Evolutionary conservation across 371 early-diverging fungal genomes (phyloP).

Genomic region (Mortierella sp.): DNA sequence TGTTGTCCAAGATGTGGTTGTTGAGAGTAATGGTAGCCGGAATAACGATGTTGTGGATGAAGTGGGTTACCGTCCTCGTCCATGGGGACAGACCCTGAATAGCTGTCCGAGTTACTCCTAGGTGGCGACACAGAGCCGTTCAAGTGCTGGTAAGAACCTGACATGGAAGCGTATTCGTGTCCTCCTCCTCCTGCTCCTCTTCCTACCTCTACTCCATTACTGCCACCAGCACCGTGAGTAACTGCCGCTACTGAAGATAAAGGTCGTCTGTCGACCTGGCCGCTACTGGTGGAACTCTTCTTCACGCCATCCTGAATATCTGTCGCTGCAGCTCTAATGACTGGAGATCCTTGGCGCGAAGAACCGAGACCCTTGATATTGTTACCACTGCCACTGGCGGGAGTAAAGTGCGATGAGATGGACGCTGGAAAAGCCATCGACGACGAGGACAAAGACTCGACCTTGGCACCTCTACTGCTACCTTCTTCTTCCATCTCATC

Average conservation of each 20-base stretch:
- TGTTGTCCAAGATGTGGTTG: too few species aligned
- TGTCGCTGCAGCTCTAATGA: neutral
- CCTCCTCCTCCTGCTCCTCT: neutral
- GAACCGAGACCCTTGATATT: neutral
- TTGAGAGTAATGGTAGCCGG: neutral
- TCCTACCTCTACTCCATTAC: neutral
- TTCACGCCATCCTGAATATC: neutral
- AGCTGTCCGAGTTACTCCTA: slow-evolving; percentile 19
- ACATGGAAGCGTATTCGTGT: slow-evolving; percentile 3
- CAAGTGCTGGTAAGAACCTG: slow-evolving; percentile 25
- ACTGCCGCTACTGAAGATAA: neutral
- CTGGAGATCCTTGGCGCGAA: slow-evolving; percentile 16
- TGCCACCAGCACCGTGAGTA: neutral
- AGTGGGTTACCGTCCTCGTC: slow-evolving; percentile 25
- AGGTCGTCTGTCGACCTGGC: neutral
- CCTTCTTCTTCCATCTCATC: neutral
- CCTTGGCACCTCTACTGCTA: neutral
- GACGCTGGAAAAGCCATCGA: slow-evolving; percentile 25
- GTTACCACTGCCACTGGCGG: neutral
- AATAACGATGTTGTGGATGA: neutral
- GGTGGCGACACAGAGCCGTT: slow-evolving; percentile 32
- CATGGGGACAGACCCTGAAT: slow-evolving; percentile 2
- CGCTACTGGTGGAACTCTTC: neutral
- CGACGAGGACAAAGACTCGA: neutral
- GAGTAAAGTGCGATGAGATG: slow-evolving; percentile 38